Conservation (phyloP, 1,284 basidiomycete genomes). For the Coriolopsis trogii region DNA sequence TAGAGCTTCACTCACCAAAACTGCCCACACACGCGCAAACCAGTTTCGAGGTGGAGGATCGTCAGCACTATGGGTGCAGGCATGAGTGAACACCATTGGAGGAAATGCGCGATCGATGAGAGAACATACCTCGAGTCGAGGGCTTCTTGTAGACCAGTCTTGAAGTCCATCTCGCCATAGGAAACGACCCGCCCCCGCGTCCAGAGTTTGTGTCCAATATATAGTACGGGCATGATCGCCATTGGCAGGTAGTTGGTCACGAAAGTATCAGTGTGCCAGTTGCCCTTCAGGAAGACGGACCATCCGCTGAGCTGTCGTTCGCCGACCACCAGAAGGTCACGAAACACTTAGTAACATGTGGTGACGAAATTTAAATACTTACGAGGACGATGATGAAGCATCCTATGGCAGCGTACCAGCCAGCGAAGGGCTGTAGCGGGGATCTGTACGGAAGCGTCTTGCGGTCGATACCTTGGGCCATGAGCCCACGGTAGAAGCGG, state of each 20-base stretch:
- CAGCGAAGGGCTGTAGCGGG: slow-evolving; percentile 69
- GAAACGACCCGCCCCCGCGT: slow-evolving; percentile 50
- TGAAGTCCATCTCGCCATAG: slow-evolving; percentile 79
- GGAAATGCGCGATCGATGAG: background rate
- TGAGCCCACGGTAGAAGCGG: slow-evolving; percentile 77
- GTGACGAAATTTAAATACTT: slow-evolving; percentile 34
- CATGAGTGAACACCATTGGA: background rate
- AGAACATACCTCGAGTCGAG: slow-evolving; percentile 41
- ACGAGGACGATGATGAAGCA: slow-evolving; percentile 71
- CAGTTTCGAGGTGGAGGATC: slow-evolving; percentile 71
- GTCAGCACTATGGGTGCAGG: slow-evolving; percentile 33
- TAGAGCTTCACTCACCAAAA: slow-evolving; percentile 52
- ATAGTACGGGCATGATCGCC: slow-evolving; percentile 73
- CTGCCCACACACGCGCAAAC: slow-evolving; percentile 67
- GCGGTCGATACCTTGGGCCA: slow-evolving; percentile 75
- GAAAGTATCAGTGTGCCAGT: slow-evolving; percentile 64
- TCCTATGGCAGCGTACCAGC: slow-evolving; percentile 62
- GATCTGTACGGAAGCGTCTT: slow-evolving; percentile 66
- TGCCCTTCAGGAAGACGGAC: slow-evolving; percentile 72
- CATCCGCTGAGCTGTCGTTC: slow-evolving; percentile 73
- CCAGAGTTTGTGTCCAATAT: slow-evolving; percentile 56
- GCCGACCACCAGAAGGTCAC: background rate
- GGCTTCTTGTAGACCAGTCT: slow-evolving; percentile 69
- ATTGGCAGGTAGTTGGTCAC: slow-evolving; percentile 84
- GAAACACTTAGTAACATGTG: too few relatives aligned